Conservation (phyloP, 805 yeast genomes). For the Saturnispora mendoncae region DNA sequence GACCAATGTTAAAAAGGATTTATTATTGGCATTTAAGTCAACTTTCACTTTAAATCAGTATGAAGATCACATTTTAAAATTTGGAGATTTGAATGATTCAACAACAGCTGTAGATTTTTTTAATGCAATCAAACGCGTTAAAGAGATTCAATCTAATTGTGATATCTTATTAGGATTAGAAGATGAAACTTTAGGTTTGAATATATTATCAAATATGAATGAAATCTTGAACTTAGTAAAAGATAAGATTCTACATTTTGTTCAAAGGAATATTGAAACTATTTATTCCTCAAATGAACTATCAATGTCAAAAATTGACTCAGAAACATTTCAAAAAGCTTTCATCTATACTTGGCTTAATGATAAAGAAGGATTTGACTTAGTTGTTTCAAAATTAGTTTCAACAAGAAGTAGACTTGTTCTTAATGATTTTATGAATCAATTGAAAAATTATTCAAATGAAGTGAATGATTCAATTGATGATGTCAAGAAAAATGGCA, state of each 20-base stretch:
- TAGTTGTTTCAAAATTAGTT: conserved; percentile 53
- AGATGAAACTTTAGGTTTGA: conserved; percentile 55
- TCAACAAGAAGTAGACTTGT: conserved; percentile 59
- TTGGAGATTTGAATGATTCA: conserved; percentile 32
- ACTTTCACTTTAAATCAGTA: conserved; percentile 61
- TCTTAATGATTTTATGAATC: conserved; percentile 58
- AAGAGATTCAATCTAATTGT: conserved; percentile 56
- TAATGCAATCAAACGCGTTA: conserved; percentile 48
- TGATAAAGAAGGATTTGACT: conserved; percentile 45
- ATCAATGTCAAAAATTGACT: not conserved
- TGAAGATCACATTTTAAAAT: conserved; percentile 45
- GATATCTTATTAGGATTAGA: conserved; percentile 63
- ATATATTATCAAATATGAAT: conserved; percentile 52
- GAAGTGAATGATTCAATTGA: conserved; percentile 9
- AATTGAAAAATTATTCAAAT: conserved; percentile 34
- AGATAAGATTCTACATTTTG: conserved; percentile 40
- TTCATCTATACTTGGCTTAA: conserved; percentile 24
- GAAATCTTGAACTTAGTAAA: conserved; percentile 43
- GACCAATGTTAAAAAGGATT: conserved; percentile 40
- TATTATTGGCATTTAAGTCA: conserved; percentile 45
- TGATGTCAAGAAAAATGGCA: conserved; percentile 28
- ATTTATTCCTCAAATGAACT: conserved; percentile 17
- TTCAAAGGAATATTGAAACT: conserved; percentile 25
- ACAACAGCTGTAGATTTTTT: conserved; percentile 46
- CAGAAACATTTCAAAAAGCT: conserved; percentile 23